These are phyloP conservation scores for Globisporangium rhizosaccharum DNA, from an alignment of 352 stramenopile genomes.

Conservation along the genomic window DNA sequence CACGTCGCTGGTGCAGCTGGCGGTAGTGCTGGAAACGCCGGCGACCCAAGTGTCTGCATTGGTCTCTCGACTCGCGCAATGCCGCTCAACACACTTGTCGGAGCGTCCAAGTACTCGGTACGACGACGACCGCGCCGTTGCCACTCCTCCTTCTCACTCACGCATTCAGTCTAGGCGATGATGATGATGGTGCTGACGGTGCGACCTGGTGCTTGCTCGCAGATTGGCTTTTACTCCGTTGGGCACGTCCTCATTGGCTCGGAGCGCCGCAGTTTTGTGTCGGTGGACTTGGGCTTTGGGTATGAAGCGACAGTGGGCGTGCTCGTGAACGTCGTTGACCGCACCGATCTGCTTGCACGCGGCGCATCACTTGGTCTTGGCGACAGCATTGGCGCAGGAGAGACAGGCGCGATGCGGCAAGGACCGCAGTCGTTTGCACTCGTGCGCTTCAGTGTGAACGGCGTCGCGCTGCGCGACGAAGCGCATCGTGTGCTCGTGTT, in stretches of 20 bases:
- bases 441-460: slow-evolving; percentile 74
- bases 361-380: too few relatives aligned
- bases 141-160: neutral
- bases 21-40: slow-evolving; percentile 11
- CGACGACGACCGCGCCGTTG: neutral
- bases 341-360: slow-evolving; percentile 15
- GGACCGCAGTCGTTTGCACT: slow-evolving; percentile 22
- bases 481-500: slow-evolving; percentile 53
- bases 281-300: slow-evolving; percentile 46
- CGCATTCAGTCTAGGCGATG: too few relatives aligned
- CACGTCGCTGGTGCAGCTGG: neutral
- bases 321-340: slow-evolving; percentile 51
- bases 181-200: neutral
- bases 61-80: slow-evolving; percentile 70
- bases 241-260: slow-evolving; percentile 69
- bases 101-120: slow-evolving; percentile 76
- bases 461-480: slow-evolving; percentile 50
- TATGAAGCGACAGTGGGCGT: slow-evolving; percentile 74
- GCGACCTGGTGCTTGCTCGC: slow-evolving; percentile 1
- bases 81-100: slow-evolving; percentile 75
- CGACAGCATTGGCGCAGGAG: too few relatives aligned
- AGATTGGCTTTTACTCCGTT: slow-evolving; percentile 82
- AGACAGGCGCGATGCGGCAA: neutral
- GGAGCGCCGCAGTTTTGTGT: slow-evolving; percentile 47
- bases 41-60: slow-evolving; percentile 73